Percentiles rank a stretch among this genome's conserved stretches.
Conservation (phyloP, 805 yeast species). For the Wickerhamiella parazyma region DNA sequence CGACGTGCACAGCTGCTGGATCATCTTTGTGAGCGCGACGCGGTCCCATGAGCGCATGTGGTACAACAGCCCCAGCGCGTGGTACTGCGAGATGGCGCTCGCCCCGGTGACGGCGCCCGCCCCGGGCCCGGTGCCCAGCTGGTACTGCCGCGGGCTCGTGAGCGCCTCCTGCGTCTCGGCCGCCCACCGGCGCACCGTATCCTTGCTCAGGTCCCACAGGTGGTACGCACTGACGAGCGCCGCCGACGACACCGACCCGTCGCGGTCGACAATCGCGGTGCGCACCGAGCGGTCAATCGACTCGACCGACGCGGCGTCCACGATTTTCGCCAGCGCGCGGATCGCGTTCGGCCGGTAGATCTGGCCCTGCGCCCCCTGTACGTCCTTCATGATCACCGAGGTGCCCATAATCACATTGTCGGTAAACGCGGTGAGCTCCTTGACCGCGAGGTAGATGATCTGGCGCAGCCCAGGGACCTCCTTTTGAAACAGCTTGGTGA, state of each 20-base stretch:
- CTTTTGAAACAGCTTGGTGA: conserved; percentile 90
- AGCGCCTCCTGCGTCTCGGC: conserved; percentile 93
- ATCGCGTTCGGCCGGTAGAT: conserved; percentile 89
- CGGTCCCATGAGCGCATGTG: conserved; percentile 81
- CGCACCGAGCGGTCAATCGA: conserved; percentile 87
- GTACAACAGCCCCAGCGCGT: conserved; percentile 83
- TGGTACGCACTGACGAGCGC: conserved; percentile 87
- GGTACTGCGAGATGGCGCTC: conserved; percentile 83
- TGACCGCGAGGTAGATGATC: conserved; percentile 83
- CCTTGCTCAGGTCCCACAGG: conserved; percentile 75
- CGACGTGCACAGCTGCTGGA: conserved; percentile 53
- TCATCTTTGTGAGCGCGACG: conserved; percentile 84
- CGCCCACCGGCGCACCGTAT: conserved; percentile 84
- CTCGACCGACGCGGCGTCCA: conserved; percentile 74
- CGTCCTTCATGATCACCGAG: conserved; percentile 94
- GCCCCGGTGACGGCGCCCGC: conserved; percentile 27
- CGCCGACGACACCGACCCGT: conserved; percentile 84
- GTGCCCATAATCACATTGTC: conserved; percentile 96
- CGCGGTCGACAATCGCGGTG: conserved; percentile 81
- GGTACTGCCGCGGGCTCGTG: conserved; percentile 36
- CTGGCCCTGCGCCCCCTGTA: conserved; percentile 67
- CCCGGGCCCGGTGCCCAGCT: conserved; percentile 2
- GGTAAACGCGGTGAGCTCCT: conserved; percentile 72
- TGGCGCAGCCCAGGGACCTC: conserved; percentile 78
- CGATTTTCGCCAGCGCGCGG: conserved; percentile 76